A percentile compares a stretch with the other conserved stretches of the same genome.
Conservation (phyloP, 306 rosid species). For the Alnus glutinosa region DNA sequence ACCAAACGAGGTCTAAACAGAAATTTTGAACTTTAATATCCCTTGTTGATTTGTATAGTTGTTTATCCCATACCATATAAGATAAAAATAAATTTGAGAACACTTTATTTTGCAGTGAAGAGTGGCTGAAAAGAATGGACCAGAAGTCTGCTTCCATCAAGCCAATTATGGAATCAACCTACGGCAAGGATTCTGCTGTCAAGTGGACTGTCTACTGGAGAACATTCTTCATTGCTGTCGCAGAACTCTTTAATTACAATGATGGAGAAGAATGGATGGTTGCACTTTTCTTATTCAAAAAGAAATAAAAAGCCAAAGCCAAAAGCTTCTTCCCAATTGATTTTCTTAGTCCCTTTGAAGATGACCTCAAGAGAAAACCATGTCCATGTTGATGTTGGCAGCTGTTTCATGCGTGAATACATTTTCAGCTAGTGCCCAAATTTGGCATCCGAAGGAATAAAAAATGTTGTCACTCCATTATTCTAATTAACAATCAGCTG, state of each 20-base stretch:
- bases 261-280: slow-evolving; percentile 97
- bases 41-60: not conserved
- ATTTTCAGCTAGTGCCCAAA: not conserved
- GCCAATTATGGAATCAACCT: slow-evolving; percentile 84
- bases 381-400: no score
- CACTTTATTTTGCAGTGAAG: slow-evolving; percentile 64
- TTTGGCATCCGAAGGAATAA: not conserved
- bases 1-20: not conserved
- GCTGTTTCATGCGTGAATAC: not conserved
- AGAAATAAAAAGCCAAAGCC: slow-evolving; percentile 41
- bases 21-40: not conserved
- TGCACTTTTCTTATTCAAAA: slow-evolving; percentile 69
- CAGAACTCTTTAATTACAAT: slow-evolving; percentile 85
- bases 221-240: slow-evolving; percentile 85
- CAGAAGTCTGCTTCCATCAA: slow-evolving; percentile 42
- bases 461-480: not conserved
- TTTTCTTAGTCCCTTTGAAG: no score
- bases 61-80: not conserved
- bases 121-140: slow-evolving; percentile 97
- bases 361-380: no score
- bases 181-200: slow-evolving; percentile 76
- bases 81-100: not conserved
- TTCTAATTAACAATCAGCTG: not conserved
- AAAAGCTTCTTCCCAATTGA: not conserved
- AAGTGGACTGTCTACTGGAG: slow-evolving; percentile 97